phyloP scores from a whole-genome alignment of 371 early-diverging fungal genomes.

The Fennellomyces sp. region DNA sequence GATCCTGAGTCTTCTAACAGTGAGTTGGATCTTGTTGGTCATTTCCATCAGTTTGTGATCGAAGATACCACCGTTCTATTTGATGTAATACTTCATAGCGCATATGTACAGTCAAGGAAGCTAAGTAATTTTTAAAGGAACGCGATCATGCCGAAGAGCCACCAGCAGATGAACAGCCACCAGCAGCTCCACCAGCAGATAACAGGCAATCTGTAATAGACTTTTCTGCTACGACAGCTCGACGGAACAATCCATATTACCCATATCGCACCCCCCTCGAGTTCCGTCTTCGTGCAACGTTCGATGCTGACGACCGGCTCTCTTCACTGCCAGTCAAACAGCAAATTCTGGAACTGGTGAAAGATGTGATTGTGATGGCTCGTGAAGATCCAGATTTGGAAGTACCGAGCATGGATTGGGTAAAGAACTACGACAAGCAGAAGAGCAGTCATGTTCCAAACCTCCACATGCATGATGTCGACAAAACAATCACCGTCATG shows the following conservation, averaged over 20 bases:
- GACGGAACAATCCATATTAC: not conserved
- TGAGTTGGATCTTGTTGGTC: too few relatives aligned
- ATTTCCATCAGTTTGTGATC: not conserved
- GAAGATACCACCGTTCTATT: not conserved
- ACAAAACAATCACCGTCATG: not conserved
- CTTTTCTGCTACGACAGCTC: not conserved
- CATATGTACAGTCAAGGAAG: not conserved
- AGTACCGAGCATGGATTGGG: not conserved
- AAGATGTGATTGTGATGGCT: not conserved
- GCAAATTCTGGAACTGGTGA: not conserved
- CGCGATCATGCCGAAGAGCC: not conserved
- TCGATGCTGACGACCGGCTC: not conserved
- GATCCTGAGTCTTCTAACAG: too few relatives aligned
- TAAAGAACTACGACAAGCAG: not conserved
- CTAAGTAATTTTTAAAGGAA: not conserved
- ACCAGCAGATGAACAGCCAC: not conserved
- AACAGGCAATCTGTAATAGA: not conserved
- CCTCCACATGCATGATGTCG: not conserved
- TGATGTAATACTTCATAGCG: not conserved
- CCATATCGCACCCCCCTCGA: constrained; percentile 2
- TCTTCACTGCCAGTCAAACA: constrained; percentile 6
- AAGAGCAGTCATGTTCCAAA: not conserved
- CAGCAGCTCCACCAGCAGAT: too few relatives aligned
- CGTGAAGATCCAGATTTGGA: not conserved
- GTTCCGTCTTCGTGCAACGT: constrained; percentile 3